Evolutionary conservation across 352 stramenopile genomes (phyloP).

Genomic region (Sclerospora graminicola): DNA sequence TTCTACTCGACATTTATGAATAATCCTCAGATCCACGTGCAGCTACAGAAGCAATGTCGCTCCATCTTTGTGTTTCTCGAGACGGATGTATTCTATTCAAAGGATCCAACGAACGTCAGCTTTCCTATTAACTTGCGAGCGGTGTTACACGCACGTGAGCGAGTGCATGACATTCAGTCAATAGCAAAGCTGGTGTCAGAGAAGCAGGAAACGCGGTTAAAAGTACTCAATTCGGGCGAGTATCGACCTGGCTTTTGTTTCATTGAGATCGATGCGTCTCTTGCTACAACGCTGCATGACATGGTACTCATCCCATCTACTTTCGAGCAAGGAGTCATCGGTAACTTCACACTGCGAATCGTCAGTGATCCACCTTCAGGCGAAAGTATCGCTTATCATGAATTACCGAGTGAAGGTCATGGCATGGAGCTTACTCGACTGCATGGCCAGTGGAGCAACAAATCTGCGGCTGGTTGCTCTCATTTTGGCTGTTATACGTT

Average conservation of each 20-base stretch:
- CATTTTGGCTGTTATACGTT: conserved; percentile 79
- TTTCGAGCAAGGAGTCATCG: conserved; percentile 35
- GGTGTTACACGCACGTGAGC: conserved; percentile 34
- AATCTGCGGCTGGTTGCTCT: conserved; percentile 54
- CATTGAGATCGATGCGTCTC: conserved; percentile 31
- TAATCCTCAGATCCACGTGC: conserved; percentile 68
- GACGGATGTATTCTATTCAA: conserved; percentile 30
- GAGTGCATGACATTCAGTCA: conserved; percentile 35
- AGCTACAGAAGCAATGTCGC: conserved; percentile 20
- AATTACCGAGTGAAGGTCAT: conserved; percentile 43
- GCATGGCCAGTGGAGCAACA: conserved; percentile 36
- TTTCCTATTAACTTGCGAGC: conserved; percentile 62
- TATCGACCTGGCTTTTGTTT: conserved; percentile 76
- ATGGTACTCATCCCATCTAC: conserved; percentile 70
- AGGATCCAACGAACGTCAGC: conserved; percentile 13
- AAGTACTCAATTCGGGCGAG: conserved; percentile 57
- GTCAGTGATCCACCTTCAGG: conserved; percentile 44
- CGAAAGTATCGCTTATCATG: conserved; percentile 12
- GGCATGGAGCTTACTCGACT: conserved; percentile 38
- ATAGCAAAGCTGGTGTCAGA: conserved; percentile 5
- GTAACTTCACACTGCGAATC: conserved; percentile 45
- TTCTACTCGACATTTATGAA: conserved; percentile 74
- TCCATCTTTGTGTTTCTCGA: conserved; percentile 57
- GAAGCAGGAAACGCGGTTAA: conserved; percentile 5
- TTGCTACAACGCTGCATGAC: conserved; percentile 21